Evolutionary conservation across 306 rosid species (phyloP), one percentile per base, ranked within the genome.

Genomic region (Dalbergia oliveri): DNA sequence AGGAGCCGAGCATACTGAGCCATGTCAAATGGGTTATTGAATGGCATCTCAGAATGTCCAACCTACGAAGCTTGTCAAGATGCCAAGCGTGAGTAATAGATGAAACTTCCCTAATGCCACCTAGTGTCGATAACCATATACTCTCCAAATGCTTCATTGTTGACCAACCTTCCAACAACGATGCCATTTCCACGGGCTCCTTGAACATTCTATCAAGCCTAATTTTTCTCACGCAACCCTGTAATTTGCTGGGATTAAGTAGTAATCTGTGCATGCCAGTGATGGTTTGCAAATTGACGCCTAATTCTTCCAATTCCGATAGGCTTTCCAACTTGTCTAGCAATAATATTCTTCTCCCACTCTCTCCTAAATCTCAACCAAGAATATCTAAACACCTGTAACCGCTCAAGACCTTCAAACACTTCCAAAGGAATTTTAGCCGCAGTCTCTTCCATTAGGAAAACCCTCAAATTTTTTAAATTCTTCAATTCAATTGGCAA

Each of bases 1-100:
- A 82, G 69, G 13, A 43, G 19, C 0, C 65, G 67, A 23, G 82
- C 82, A 71, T 71, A 43, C 69, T 63, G 12, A 82, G 49, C 79
- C 79, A 82, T 23, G 82, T 67, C 76, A 81, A 76, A 12, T 49
- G 54, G 49, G 69, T 58, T 47, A 81, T 67, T 54, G 59, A 39
- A n/a, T 0, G 0, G 34, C 79, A 73, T 1, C 0, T 0, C 2
- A 0, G 0, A 11, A 72, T 21, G 2, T 0, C 0, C 23, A 73
- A 39, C 13, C 3, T 0, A 1, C 62, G 66, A 79, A 71, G 78
- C 45, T 15, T 79, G 35, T 3, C 3, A 41, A 80, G 58, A 49
- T 49, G 5, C 1, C 54, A 11, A 49, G n/a, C 12, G 54, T 12
- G 4, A 49, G 33, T 1, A 6, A 72, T 13, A 12, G 37, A 10